Evolutionary conservation across 2,329 filamentous ascomycete genomes (phyloP), one percentile per base, ranked within the genome.

Genomic region (Didymella lethalis): DNA sequence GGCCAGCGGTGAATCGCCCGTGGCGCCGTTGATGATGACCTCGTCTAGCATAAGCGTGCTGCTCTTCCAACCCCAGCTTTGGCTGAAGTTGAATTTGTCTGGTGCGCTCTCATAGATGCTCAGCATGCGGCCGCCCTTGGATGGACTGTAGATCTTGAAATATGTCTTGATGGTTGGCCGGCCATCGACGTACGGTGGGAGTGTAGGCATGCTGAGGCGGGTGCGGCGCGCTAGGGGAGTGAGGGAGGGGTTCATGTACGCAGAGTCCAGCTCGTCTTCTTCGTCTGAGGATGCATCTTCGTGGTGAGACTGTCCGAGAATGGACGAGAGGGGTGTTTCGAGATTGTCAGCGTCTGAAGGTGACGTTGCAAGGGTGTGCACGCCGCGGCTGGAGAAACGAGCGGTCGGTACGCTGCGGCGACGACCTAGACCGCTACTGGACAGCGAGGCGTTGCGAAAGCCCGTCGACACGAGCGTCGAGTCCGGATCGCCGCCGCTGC

Each of bases 31-130:
- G 12, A 71, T 61, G 1, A 55, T 62, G 12, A 68, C 65, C 56
- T 85, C 82, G 64, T 85, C 83, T 28, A 85, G 69, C 76, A 85
- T 84, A 62, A 86, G 72, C n/a, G 83, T 85, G 66, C 80, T 83
- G 62, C 83, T 85, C 78, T 85, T 86, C 84, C 84, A 86, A 0
- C 84, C 84, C 84, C 84, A 86, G 62, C 82, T 84, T 73, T 87
- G 85, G 46, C 81, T 83, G 68, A 86, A 86, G 66, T 86, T 86
- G 71, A 87, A 87, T 54, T 79, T 79, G 65, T 86, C 84, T 1
- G 84, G 84, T 4, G 84, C 84, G 45, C 79, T 82, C 63, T 86
- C 84, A 64, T 86, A 86, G n/a, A 86, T 84, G 50, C 80, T 84
- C 34, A 87, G 70, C 78, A 86, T 82, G 14, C 84, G 74, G 3